These are phyloP conservation scores for Xylariales sp. DNA, from an alignment of 2,329 filamentous ascomycete genomes.

Conservation along the genomic window DNA sequence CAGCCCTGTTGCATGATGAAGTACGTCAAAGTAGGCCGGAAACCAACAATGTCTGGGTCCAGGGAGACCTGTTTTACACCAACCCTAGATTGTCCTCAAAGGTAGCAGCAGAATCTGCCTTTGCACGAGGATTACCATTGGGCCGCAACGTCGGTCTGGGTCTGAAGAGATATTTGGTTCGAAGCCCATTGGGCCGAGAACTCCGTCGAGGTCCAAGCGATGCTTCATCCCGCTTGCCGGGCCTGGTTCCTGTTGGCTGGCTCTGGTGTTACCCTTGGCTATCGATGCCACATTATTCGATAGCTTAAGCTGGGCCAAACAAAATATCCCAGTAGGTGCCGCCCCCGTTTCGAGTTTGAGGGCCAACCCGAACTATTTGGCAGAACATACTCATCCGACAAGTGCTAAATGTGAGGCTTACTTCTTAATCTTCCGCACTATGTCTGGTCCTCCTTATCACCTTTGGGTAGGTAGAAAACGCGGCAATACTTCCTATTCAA, in stretches of 20 bases:
- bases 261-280: conserved; percentile 23
- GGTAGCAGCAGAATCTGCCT: too few species aligned
- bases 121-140: conserved; percentile 26
- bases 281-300: conserved; percentile 10
- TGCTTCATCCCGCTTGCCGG: conserved; percentile 29
- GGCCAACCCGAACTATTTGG: background rate
- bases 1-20: too few species aligned
- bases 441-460: background rate
- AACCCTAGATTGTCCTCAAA: too few species aligned
- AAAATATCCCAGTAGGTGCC: conserved; percentile 1
- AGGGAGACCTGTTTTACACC: too few species aligned
- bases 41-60: conserved; percentile 26
- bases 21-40: conserved; percentile 13
- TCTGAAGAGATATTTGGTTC: too few species aligned
- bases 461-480: background rate
- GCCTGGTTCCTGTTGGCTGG: conserved; percentile 41
- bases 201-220: conserved; percentile 33
- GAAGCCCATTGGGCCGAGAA: conserved; percentile 36
- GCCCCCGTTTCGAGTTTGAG: conserved; percentile 4
- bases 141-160: conserved; percentile 27
- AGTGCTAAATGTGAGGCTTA: background rate
- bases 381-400: too few species aligned
- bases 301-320: conserved; percentile 3
- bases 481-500: background rate
- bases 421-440: background rate